Percentiles rank a stretch among this genome's conserved stretches.
These are phyloP conservation scores for Starmerella stellata DNA, from an alignment of 805 yeast species.

Conservation along the genomic window DNA sequence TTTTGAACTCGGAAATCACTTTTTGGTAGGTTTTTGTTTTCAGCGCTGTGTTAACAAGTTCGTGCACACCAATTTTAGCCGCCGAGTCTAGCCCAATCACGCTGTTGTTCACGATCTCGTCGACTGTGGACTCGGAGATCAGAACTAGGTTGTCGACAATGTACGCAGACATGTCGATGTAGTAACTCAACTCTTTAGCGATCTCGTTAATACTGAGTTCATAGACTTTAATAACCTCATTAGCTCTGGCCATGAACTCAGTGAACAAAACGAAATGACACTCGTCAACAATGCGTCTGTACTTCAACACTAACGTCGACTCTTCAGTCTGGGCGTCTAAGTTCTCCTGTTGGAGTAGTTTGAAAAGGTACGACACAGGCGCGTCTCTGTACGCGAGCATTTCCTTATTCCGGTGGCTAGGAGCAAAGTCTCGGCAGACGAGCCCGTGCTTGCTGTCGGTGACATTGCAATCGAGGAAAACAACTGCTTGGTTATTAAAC, in stretches of 20 bases:
- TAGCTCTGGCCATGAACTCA: background rate
- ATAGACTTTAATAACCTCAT: background rate
- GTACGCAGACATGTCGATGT: background rate
- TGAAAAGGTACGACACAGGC: constrained; percentile 44
- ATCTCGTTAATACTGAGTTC: background rate
- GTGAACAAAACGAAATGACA: constrained; percentile 14
- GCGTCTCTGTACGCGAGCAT: constrained; percentile 51
- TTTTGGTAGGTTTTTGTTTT: no score
- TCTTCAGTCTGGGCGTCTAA: constrained; percentile 5
- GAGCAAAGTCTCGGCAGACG: constrained; percentile 10
- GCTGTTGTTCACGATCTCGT: constrained; percentile 7
- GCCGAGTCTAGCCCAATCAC: constrained; percentile 11
- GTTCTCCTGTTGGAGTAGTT: constrained; percentile 20
- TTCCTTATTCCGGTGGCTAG: constrained; percentile 5
- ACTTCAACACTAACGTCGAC: constrained; percentile 11
- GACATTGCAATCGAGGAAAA: constrained; percentile 32
- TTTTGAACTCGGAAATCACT: background rate
- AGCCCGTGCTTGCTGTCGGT: constrained; percentile 20
- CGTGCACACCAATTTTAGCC: constrained; percentile 5
- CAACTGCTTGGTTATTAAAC: constrained; percentile 36
- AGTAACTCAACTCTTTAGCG: background rate
- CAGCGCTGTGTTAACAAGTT: background rate
- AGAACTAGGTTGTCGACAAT: background rate
- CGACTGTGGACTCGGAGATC: background rate
- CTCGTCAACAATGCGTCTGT: constrained; percentile 13